These are phyloP conservation scores for Pulchroboletus neoregius DNA, from an alignment of 1,284 basidiomycete species.

Conservation along the genomic window DNA sequence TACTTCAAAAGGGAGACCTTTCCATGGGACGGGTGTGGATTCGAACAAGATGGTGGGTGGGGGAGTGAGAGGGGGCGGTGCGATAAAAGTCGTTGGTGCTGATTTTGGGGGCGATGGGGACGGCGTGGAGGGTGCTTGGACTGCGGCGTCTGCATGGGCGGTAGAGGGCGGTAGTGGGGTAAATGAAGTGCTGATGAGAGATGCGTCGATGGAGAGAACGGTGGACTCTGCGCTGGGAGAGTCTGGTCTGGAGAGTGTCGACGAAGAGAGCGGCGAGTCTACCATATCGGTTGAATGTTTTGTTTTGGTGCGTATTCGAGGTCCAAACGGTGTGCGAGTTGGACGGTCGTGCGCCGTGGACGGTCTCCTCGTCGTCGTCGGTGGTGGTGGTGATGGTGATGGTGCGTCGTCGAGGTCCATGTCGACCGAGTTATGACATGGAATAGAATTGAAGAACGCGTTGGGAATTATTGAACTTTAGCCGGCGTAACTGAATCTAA, in stretches of 20 bases:
- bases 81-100: too few relatives aligned
- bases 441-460: neutral
- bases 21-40: constrained; percentile 54
- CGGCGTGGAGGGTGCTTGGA: constrained; percentile 13
- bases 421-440: neutral
- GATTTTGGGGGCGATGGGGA: too few relatives aligned
- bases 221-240: too few relatives aligned
- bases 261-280: constrained; percentile 2
- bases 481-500: constrained; percentile 10
- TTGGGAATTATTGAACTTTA: constrained; percentile 4
- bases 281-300: constrained; percentile 17
- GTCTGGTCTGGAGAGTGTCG: neutral
- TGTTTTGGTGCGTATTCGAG: constrained; percentile 16
- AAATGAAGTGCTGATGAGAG: too few relatives aligned
- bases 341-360: constrained; percentile 25
- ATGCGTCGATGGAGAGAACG: too few relatives aligned
- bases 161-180: too few relatives aligned
- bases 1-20: constrained; percentile 63
- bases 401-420: constrained; percentile 21
- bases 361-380: neutral
- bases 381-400: too few relatives aligned
- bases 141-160: constrained; percentile 9
- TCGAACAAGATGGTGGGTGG: constrained; percentile 55
- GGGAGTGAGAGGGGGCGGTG: constrained; percentile 39
- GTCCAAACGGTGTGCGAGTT: constrained; percentile 21